Conservation (phyloP, 495 filamentous ascomycete species). For the Bacidia rubella region DNA sequence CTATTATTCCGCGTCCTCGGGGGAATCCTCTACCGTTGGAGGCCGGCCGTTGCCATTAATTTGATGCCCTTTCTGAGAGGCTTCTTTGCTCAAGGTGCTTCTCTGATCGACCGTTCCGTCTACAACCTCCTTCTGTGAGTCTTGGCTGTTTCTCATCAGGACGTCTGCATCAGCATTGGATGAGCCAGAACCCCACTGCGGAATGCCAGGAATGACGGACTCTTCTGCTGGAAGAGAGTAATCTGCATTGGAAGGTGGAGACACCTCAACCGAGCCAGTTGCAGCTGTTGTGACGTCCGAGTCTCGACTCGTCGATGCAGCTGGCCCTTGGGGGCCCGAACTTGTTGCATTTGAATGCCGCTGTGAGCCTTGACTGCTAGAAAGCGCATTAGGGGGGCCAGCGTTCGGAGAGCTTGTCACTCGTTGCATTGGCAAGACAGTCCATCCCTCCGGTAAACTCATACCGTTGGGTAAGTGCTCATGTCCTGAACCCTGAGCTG, state of each 20-base stretch:
- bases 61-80: too few species aligned
- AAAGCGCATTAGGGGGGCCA: neutral
- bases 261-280: neutral
- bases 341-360: neutral
- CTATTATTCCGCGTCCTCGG: constrained; percentile 23
- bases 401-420: constrained; percentile 16
- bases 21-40: constrained; percentile 35
- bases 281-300: neutral
- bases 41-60: constrained; percentile 34
- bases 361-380: neutral
- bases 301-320: neutral
- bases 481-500: constrained; percentile 45
- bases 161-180: neutral
- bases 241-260: too few species aligned
- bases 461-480: constrained; percentile 43
- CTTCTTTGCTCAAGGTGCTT: too few species aligned
- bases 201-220: neutral
- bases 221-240: too few species aligned
- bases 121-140: too few species aligned
- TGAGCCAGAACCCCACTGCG: neutral
- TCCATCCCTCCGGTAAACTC: constrained; percentile 63
- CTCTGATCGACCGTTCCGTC: too few species aligned
- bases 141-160: too few species aligned
- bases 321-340: neutral
- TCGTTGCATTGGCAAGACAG: constrained; percentile 52